A percentile compares a stretch with the other conserved stretches of the same genome.
Evolutionary conservation across 768 basidiomycete genomes (phyloP).

Genomic region (Leucocoprinus sp.): DNA sequence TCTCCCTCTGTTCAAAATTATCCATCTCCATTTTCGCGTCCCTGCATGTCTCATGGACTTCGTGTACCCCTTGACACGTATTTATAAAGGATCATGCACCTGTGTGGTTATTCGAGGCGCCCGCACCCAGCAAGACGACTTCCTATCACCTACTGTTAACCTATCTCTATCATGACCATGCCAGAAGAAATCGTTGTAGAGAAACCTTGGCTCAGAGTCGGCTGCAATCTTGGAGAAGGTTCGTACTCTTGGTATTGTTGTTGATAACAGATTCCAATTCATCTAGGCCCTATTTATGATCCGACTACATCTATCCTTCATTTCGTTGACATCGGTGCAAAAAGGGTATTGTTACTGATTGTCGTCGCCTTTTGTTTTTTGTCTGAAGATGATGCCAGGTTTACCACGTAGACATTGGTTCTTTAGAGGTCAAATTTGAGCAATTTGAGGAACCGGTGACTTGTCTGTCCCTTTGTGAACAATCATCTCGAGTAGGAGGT

Average conservation of each 20-base stretch:
- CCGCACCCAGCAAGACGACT: not conserved
- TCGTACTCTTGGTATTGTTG: conserved; percentile 7
- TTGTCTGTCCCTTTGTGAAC: conserved; percentile 45
- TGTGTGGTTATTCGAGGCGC: not conserved
- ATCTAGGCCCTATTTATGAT: conserved; percentile 56
- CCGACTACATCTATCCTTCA: conserved; percentile 43
- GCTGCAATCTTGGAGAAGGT: conserved; percentile 62
- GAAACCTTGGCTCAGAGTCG: conserved; percentile 41
- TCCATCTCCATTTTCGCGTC: conserved; percentile 5
- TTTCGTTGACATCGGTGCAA: conserved; percentile 59
- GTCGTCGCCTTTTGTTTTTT: not conserved
- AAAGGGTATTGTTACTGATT: conserved; percentile 30
- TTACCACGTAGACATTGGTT: conserved; percentile 39
- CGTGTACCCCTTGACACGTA: not conserved
- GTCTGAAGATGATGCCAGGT: conserved; percentile 28
- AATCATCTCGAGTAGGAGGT: conserved; percentile 36
- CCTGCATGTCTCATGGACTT: not conserved
- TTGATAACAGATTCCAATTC: not conserved
- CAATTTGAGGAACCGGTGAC: conserved; percentile 48
- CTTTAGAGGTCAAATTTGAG: conserved; percentile 33
- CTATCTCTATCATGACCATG: conserved; percentile 4
- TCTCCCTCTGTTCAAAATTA: conserved; percentile 9
- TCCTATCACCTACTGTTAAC: conserved; percentile 8
- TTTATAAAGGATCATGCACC: conserved; percentile 5
- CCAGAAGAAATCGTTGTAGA: conserved; percentile 30